phyloP scores from a whole-genome alignment of 2,329 filamentous ascomycete species.

The Colletotrichum phormii region DNA sequence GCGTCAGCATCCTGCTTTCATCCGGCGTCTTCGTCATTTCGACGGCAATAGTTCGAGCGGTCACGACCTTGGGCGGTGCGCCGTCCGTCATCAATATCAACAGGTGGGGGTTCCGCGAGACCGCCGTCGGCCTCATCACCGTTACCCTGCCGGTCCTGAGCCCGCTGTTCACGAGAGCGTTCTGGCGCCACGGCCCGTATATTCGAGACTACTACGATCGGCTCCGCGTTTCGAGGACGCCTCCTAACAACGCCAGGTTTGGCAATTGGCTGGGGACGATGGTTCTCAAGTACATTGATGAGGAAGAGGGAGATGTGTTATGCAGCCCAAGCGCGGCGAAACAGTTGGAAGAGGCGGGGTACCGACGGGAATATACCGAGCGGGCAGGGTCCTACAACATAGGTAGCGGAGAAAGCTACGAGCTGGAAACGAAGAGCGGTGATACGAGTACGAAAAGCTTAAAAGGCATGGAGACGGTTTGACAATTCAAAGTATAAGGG shows the following conservation, averaged over 20 bases:
- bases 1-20: conserved; percentile 40
- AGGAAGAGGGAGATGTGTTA: neutral
- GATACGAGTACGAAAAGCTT: conserved; percentile 17
- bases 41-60: conserved; percentile 41
- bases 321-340: neutral
- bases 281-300: conserved; percentile 27
- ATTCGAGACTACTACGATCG: conserved; percentile 26
- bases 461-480: neutral
- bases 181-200: conserved; percentile 37
- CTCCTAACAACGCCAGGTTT: conserved; percentile 11
- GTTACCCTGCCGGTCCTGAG: conserved; percentile 38
- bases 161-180: conserved; percentile 35
- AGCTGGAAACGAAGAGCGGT: conserved; percentile 4
- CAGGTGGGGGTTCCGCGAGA: conserved; percentile 38
- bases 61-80: conserved; percentile 37
- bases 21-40: conserved; percentile 44
- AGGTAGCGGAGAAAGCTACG: neutral
- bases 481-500: neutral
- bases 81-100: conserved; percentile 43
- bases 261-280: conserved; percentile 24
- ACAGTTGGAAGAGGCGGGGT: neutral
- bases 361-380: neutral
- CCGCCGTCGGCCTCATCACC: conserved; percentile 41
- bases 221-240: neutral
- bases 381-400: neutral